phyloP scores from a whole-genome alignment of 352 stramenopile genomes.

The Pythium apleroticum region DNA sequence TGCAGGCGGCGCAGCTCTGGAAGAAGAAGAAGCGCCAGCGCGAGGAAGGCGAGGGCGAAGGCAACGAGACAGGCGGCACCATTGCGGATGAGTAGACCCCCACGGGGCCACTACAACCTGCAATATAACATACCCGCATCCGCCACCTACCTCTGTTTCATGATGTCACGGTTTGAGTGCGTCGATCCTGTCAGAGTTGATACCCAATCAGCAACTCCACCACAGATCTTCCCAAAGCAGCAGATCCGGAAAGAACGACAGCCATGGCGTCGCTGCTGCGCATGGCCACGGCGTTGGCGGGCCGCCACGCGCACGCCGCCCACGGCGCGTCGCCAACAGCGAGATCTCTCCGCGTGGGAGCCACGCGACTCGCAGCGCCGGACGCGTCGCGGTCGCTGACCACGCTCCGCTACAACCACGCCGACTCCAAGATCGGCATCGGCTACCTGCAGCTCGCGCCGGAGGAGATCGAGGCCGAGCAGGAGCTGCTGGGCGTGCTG shows the following conservation, averaged over 20 bases:
- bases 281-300: constrained; percentile 1
- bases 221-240: neutral
- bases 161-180: neutral
- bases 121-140: neutral
- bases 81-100: neutral
- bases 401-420: constrained; percentile 47
- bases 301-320: neutral
- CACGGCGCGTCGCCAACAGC: neutral
- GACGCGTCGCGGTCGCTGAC: neutral
- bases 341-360: neutral
- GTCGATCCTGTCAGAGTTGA: neutral
- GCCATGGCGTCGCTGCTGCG: neutral
- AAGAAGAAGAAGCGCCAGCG: constrained; percentile 87
- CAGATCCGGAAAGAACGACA: neutral
- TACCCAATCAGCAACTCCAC: neutral
- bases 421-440: constrained; percentile 61
- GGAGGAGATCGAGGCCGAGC: constrained; percentile 66
- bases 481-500: constrained; percentile 56
- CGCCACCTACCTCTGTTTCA: neutral
- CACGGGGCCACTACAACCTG: constrained; percentile 1
- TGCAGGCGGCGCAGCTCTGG: constrained; percentile 97
- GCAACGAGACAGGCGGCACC: constrained; percentile 11
- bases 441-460: constrained; percentile 58
- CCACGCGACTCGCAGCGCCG: constrained; percentile 1
- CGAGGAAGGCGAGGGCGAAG: constrained; percentile 39